Evolutionary conservation across 176 grass and related monocot species (phyloP).

Genomic region (Saccharum spontaneum): DNA sequence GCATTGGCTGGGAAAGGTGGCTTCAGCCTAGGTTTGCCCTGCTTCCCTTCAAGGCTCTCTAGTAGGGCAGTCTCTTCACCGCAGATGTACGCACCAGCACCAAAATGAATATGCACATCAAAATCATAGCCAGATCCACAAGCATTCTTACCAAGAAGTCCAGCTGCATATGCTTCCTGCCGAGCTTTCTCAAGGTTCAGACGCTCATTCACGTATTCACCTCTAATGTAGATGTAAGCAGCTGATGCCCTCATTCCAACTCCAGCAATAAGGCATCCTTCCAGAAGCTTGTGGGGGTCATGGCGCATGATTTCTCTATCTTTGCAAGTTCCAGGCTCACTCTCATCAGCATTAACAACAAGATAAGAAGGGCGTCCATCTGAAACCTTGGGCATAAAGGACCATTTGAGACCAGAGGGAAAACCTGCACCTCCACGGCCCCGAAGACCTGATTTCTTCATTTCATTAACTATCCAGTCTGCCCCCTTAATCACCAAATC

Average conservation of each 20-base stretch:
- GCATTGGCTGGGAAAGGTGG: slow-evolving; percentile 91
- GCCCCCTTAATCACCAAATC: slow-evolving; percentile 84
- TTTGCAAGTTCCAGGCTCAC: slow-evolving; percentile 93
- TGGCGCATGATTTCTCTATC: slow-evolving; percentile 97
- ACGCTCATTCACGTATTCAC: slow-evolving; percentile 92
- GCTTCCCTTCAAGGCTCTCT: slow-evolving; percentile 91
- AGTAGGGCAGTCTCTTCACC: slow-evolving; percentile 95
- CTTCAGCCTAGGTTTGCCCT: slow-evolving; percentile 87
- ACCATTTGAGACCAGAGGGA: slow-evolving; percentile 93
- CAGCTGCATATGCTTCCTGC: slow-evolving; percentile 82
- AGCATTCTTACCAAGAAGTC: slow-evolving; percentile 86
- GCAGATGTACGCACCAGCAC: slow-evolving; percentile 94
- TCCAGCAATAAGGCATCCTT: slow-evolving; percentile 90
- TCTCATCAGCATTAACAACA: slow-evolving; percentile 98
- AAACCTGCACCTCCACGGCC: slow-evolving; percentile 94
- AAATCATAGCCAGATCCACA: slow-evolving; percentile 96
- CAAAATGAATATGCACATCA: slow-evolving; percentile 87
- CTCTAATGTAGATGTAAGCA: slow-evolving; percentile 97
- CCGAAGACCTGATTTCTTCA: slow-evolving; percentile 92
- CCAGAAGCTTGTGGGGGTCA: slow-evolving; percentile 91
- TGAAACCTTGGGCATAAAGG: slow-evolving; percentile 95
- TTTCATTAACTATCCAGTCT: slow-evolving; percentile 92
- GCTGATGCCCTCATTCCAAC: slow-evolving; percentile 89
- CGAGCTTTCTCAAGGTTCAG: slow-evolving; percentile 72
- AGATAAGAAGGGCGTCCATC: slow-evolving; percentile 89